Evolutionary conservation across 495 filamentous ascomycete genomes (phyloP).

Genomic region (Aspergillus saccharolyticus): DNA sequence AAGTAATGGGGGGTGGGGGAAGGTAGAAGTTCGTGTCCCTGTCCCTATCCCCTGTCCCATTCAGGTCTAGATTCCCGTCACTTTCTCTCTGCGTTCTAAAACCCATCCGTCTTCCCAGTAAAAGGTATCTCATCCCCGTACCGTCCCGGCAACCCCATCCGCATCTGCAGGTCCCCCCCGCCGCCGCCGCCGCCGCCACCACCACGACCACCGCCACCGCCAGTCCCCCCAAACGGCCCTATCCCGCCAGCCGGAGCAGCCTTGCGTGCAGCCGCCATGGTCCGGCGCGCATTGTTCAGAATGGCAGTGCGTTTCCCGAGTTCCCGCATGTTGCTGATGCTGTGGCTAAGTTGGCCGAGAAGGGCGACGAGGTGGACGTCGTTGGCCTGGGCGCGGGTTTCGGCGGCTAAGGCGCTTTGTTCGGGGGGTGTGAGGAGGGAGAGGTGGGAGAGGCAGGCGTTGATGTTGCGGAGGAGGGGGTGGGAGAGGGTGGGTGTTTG

Average conservation of each 20-base stretch:
- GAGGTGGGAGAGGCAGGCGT: slow-evolving; percentile 49
- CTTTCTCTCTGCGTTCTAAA: too few relatives aligned
- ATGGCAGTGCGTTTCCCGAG: slow-evolving; percentile 67
- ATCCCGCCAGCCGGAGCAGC: too few relatives aligned
- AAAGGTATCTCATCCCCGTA: slow-evolving; percentile 28
- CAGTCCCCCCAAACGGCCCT: too few relatives aligned
- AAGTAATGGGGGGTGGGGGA: too few relatives aligned
- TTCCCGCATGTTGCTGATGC: slow-evolving; percentile 59
- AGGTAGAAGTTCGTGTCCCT: too few relatives aligned
- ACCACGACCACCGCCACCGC: too few relatives aligned
- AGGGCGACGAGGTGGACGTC: slow-evolving; percentile 73
- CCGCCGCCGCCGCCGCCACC: too few relatives aligned
- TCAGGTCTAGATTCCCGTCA: too few relatives aligned
- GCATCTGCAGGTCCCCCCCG: slow-evolving; percentile 21
- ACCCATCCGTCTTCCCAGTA: slow-evolving; percentile 6
- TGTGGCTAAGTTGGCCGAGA: slow-evolving; percentile 62
- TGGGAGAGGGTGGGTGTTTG: slow-evolving; percentile 32
- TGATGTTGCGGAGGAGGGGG: slow-evolving; percentile 53
- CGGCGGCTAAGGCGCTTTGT: slow-evolving; percentile 56
- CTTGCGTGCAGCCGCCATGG: not conserved
- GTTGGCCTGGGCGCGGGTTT: slow-evolving; percentile 63
- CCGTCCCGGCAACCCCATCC: slow-evolving; percentile 12
- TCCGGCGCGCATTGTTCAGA: slow-evolving; percentile 48
- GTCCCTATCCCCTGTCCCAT: too few relatives aligned
- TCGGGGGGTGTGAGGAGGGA: slow-evolving; percentile 47